phyloP scores from a whole-genome alignment of 306 rosid genomes.

The Pterocarpus santalinus region DNA sequence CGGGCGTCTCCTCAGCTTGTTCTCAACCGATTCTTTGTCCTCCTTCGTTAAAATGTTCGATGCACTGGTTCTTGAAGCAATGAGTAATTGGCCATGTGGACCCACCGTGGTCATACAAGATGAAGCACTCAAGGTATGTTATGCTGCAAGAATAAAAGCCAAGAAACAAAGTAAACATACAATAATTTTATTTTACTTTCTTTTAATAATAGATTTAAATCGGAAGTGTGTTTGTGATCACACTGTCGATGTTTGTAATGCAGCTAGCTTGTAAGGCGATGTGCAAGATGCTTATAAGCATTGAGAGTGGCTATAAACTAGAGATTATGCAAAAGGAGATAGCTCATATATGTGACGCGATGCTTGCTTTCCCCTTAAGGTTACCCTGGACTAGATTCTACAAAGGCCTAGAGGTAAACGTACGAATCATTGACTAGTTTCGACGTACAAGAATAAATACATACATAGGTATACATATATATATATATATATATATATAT shows the following conservation, averaged over 20 bases:
- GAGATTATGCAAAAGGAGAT: conserved; percentile 62
- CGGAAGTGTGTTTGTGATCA: background rate
- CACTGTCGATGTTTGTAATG: background rate
- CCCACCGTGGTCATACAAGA: conserved; percentile 60
- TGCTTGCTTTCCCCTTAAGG: conserved; percentile 81
- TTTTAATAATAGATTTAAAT: background rate
- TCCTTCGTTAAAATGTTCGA: conserved; percentile 65
- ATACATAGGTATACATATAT: too few species aligned
- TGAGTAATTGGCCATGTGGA: conserved; percentile 61
- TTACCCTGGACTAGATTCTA: conserved; percentile 76
- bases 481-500: too few species aligned
- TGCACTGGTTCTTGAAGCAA: conserved; percentile 54
- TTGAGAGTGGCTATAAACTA: conserved; percentile 60
- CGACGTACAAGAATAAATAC: too few species aligned
- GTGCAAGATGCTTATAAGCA: conserved; percentile 82
- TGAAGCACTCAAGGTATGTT: conserved; percentile 72
- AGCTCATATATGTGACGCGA: conserved; percentile 66
- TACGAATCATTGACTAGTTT: too few species aligned
- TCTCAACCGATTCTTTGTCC: conserved; percentile 59
- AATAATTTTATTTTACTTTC: background rate
- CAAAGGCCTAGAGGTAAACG: conserved; percentile 77
- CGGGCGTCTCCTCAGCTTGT: conserved; percentile 52
- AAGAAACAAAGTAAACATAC: background rate
- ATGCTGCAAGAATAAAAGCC: too few species aligned
- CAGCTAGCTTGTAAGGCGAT: conserved; percentile 85